These are phyloP conservation scores for Ogataea methylovora DNA, from an alignment of 805 yeast genomes.

Conservation along the genomic window DNA sequence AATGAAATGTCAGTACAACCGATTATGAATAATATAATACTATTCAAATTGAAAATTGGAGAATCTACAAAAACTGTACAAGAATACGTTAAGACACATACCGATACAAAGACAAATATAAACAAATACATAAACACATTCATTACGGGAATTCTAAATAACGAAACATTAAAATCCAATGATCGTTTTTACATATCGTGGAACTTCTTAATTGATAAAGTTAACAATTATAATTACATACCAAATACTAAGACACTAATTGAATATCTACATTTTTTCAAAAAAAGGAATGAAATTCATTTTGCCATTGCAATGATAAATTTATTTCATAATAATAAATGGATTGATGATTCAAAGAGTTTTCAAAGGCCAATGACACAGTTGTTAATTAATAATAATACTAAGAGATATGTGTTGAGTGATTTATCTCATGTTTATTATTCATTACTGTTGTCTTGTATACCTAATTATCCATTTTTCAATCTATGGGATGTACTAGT, in stretches of 20 bases:
- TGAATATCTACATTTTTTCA: neutral
- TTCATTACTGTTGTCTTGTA: neutral
- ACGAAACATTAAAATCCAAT: neutral
- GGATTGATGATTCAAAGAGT: neutral
- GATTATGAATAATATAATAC: no score
- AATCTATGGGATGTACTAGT: neutral
- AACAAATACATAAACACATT: neutral
- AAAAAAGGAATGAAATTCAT: neutral
- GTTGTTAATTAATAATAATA: neutral
- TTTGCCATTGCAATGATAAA: constrained; percentile 1
- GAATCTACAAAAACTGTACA: no score
- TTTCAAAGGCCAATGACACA: no score
- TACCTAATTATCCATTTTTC: neutral
- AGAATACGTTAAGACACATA: no score
- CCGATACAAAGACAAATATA: no score
- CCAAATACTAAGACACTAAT: neutral
- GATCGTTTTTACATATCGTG: neutral
- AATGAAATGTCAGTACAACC: no score
- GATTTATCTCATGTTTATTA: neutral
- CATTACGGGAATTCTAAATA: neutral
- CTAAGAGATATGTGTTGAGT: neutral
- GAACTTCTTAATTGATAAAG: neutral
- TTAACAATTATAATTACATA: neutral
- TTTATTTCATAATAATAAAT: neutral
- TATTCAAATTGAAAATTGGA: no score